phyloP scores from a whole-genome alignment of 1,284 basidiomycete genomes.

The Anthracocystis panici-leucophaei region DNA sequence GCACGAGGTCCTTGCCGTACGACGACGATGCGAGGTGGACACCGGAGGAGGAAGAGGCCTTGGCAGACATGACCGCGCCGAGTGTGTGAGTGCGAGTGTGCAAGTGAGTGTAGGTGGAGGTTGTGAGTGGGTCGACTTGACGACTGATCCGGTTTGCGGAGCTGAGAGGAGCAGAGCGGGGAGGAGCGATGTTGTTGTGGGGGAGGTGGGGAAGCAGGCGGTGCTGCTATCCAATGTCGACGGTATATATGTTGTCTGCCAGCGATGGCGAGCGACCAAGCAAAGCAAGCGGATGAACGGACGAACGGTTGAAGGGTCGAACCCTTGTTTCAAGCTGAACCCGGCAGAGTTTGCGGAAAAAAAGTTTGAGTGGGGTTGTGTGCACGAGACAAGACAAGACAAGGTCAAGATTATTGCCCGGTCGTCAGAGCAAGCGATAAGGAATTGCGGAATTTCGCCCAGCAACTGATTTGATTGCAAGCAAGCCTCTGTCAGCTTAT shows the following conservation, averaged over 20 bases:
- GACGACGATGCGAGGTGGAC: slow-evolving; percentile 52
- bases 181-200: background rate
- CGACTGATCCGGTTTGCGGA: background rate
- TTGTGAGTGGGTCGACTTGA: background rate
- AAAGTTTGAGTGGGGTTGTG: slow-evolving; percentile 1
- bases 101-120: background rate
- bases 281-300: background rate
- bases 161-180: background rate
- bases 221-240: background rate
- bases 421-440: background rate
- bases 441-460: background rate
- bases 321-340: slow-evolving; percentile 2
- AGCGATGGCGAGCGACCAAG: background rate
- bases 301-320: background rate
- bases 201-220: too few species aligned
- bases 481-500: background rate
- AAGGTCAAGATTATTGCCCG: background rate
- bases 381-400: background rate
- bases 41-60: slow-evolving; percentile 45
- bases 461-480: background rate
- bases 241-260: slow-evolving; percentile 3
- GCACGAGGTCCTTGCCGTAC: slow-evolving; percentile 65
- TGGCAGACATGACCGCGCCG: slow-evolving; percentile 28
- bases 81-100: background rate
- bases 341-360: background rate